phyloP scores from a whole-genome alignment of 2,329 filamentous ascomycete species.

The Xylariaceae sp. region DNA sequence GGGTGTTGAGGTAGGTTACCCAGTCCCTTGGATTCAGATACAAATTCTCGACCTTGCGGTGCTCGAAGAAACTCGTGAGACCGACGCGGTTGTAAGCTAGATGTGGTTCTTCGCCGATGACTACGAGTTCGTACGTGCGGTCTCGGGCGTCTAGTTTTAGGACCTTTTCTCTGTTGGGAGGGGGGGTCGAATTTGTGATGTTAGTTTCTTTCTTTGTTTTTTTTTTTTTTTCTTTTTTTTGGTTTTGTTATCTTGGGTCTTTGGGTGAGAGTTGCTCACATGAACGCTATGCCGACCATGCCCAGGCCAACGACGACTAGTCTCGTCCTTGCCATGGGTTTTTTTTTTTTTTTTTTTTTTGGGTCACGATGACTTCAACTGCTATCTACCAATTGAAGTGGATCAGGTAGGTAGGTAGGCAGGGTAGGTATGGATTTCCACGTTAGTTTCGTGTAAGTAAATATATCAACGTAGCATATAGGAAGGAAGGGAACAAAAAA shows the following conservation, averaged over 20 bases:
- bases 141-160: conserved; percentile 74
- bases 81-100: conserved; percentile 89
- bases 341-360: conserved; percentile 43
- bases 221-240: background rate
- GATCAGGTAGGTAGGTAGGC: no score
- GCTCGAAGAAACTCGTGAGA: conserved; percentile 81
- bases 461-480: no score
- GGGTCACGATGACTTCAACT: no score
- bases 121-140: conserved; percentile 72
- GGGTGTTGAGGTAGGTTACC: conserved; percentile 40
- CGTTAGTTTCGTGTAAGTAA: no score
- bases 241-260: background rate
- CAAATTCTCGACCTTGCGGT: conserved; percentile 77
- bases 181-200: conserved; percentile 4
- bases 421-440: no score
- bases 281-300: conserved; percentile 87
- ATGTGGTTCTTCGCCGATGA: conserved; percentile 83
- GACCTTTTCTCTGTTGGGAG: conserved; percentile 66
- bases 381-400: no score
- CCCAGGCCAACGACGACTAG: conserved; percentile 81
- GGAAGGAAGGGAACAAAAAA: no score
- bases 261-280: conserved; percentile 50
- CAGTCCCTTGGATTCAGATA: conserved; percentile 82
- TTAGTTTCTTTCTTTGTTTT: background rate
- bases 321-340: conserved; percentile 47